Evolutionary conservation across 148 eudicot genomes (phyloP).

Genomic region (Euryodendron excelsum): DNA sequence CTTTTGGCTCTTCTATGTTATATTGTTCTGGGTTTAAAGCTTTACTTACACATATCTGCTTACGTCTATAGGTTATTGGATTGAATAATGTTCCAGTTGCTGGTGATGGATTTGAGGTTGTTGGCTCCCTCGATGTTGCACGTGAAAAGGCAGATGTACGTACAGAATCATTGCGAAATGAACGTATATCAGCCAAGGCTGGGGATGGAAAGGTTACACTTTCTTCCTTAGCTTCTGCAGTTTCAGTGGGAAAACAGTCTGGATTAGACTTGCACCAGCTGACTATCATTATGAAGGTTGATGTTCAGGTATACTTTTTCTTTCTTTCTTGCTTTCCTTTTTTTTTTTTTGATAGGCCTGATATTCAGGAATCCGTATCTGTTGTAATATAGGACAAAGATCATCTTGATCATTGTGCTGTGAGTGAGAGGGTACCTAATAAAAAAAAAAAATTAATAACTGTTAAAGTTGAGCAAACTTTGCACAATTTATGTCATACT

Average conservation of each 20-base stretch:
- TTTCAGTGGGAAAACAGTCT: slow-evolving; percentile 54
- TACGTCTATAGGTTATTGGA: slow-evolving; percentile 68
- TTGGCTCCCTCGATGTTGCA: slow-evolving; percentile 75
- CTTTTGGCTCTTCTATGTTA: not conserved
- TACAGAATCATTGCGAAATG: slow-evolving; percentile 54
- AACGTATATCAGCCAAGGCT: slow-evolving; percentile 78
- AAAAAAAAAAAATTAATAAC: not conserved
- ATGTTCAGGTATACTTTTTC: slow-evolving; percentile 63
- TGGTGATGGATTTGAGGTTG: slow-evolving; percentile 94
- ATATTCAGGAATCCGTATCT: slow-evolving; percentile 44
- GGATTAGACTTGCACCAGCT: slow-evolving; percentile 90
- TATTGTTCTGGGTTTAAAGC: not conserved
- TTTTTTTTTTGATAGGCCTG: not conserved
- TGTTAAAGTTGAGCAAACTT: slow-evolving; percentile 14
- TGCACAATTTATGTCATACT: not conserved
- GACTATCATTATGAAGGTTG: slow-evolving; percentile 83
- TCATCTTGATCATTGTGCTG: not conserved
- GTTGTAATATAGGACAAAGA: not conserved
- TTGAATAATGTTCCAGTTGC: slow-evolving; percentile 87
- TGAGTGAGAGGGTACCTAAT: not conserved
- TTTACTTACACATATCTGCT: not conserved
- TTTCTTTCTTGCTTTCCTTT: not conserved
- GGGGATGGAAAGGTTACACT: slow-evolving; percentile 86
- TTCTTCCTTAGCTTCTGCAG: slow-evolving; percentile 88
- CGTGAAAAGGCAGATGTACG: slow-evolving; percentile 72